Base-by-base conservation (phyloP, 2,329 filamentous ascomycete genomes). In the Pestalotiopsis sp. region DNA sequence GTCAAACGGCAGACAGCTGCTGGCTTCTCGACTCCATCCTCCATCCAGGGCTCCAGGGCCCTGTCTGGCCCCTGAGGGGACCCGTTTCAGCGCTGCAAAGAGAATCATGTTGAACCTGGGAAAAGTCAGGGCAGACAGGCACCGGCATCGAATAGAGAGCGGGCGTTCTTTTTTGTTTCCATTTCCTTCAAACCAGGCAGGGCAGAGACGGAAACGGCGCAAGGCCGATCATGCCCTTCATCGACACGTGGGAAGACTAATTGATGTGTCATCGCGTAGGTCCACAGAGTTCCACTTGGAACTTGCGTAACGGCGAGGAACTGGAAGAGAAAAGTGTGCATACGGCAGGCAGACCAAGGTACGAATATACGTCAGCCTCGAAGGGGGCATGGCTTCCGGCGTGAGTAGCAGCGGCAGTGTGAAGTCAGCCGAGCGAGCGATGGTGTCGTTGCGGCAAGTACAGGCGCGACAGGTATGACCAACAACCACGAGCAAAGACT, bases 241-340 rank as follows among this genome's bases (percentile, higher is more conserved):
- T 31, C 61, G 40, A 49, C 61, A 64, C 61, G 61, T 64, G 61
- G 61, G 40, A 64, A 52, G 4, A 49, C 13, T 64, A 52, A 64
- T 64, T 64, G 38, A 64, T 64, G 61, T 64, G 61, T 64, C 61
- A 64, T 64, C 61, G 61, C 61, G 38, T 31, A 25, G 61, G 27
- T 36, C 36, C 27, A 36, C 41, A 45, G 61, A 49, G 61, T 64
- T 49, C 61, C 61, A 64, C 61, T 52, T 45, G 61, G 25, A 64
- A 31, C 40, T 23, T 40, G 61, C 61, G 61, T 52, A 52, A 52
- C 45, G 45, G 20, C 45, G 45, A 52, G 45, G 20, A 52, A 9
- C 7, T n/a, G 20, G n/a, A n/a, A 52, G 11, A 52, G 20, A 52
- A 2, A 52, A 52, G 45, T 52, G 14, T 52, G n/a, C 45, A 23